A percentile compares a stretch with the other conserved stretches of the same genome.
phyloP scores from a whole-genome alignment of 2,329 filamentous ascomycete genomes.

The Cladosporium austrohemisphaericum region DNA sequence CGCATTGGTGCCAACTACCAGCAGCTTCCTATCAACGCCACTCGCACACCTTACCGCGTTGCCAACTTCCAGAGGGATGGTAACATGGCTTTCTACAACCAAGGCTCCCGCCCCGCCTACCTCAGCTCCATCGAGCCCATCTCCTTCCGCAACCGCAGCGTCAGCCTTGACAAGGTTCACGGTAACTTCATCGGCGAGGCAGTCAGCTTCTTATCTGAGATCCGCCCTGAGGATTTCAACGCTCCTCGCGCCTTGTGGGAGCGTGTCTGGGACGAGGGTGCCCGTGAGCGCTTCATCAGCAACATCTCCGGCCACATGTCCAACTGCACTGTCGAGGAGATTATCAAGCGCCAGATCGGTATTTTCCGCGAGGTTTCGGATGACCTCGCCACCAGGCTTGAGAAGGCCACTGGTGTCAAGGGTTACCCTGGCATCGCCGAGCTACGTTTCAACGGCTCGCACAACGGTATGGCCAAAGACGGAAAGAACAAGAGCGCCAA shows the following conservation, averaged over 20 bases:
- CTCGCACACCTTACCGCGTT: conserved; percentile 54
- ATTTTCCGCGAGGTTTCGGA: conserved; percentile 62
- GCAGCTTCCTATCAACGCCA: conserved; percentile 53
- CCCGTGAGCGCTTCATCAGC: conserved; percentile 55
- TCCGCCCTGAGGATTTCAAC: conserved; percentile 52
- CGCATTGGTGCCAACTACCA: conserved; percentile 57
- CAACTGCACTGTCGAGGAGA: conserved; percentile 55
- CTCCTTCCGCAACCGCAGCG: conserved; percentile 43
- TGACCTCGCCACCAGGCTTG: conserved; percentile 55
- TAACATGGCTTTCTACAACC: conserved; percentile 64
- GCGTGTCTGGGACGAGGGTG: conserved; percentile 58
- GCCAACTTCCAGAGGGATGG: conserved; percentile 71
- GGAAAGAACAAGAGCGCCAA: conserved; percentile 49
- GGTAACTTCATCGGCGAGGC: conserved; percentile 49
- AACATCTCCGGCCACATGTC: conserved; percentile 62
- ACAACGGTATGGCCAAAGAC: conserved; percentile 58
- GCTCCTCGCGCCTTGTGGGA: conserved; percentile 58
- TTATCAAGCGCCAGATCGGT: conserved; percentile 61
- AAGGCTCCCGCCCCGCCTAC: conserved; percentile 57
- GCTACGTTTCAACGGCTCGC: conserved; percentile 57
- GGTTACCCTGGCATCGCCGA: conserved; percentile 56
- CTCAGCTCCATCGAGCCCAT: conserved; percentile 52
- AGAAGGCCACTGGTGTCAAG: conserved; percentile 61
- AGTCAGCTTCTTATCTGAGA: conserved; percentile 50
- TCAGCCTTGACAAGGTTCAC: conserved; percentile 50